Evolutionary conservation across 2,329 filamentous ascomycete species (phyloP).

Genomic region (Hymenoscyphus salicellus): DNA sequence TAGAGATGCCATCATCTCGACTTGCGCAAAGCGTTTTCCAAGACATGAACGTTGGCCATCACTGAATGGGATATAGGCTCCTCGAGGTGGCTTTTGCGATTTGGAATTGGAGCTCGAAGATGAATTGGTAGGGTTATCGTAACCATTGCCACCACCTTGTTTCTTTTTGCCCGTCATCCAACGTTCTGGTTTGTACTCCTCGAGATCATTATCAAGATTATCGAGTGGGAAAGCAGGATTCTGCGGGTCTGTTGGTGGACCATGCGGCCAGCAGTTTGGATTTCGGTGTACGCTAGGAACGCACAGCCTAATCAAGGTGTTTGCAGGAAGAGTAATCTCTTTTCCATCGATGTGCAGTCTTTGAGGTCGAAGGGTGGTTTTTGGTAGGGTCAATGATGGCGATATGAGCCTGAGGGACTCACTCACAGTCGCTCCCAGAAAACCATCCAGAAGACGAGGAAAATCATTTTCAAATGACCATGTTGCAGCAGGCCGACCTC

Average conservation of each 20-base stretch:
- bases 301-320: constrained; percentile 55
- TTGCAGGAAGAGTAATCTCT: constrained; percentile 55
- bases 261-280: constrained; percentile 65
- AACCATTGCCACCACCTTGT: constrained; percentile 24
- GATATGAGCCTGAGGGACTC: constrained; percentile 71
- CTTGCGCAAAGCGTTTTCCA: constrained; percentile 35
- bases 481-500: constrained; percentile 52
- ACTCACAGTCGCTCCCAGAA: constrained; percentile 72
- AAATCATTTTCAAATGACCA: constrained; percentile 70
- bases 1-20: constrained; percentile 33
- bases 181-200: constrained; percentile 68
- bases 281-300: constrained; percentile 61
- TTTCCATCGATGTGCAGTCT: constrained; percentile 56
- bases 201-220: constrained; percentile 50
- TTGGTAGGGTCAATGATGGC: constrained; percentile 69
- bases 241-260: constrained; percentile 40
- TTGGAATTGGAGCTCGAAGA: neutral
- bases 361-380: constrained; percentile 53
- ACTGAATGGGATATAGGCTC: constrained; percentile 56
- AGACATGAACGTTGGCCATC: constrained; percentile 50
- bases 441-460: constrained; percentile 61
- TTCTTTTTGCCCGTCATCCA: constrained; percentile 51
- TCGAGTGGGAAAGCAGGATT: constrained; percentile 22
- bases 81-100: constrained; percentile 47
- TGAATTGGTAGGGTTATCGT: constrained; percentile 18